Conservation (phyloP, 2,329 filamentous ascomycete genomes). For the Colletotrichum spinosum region DNA sequence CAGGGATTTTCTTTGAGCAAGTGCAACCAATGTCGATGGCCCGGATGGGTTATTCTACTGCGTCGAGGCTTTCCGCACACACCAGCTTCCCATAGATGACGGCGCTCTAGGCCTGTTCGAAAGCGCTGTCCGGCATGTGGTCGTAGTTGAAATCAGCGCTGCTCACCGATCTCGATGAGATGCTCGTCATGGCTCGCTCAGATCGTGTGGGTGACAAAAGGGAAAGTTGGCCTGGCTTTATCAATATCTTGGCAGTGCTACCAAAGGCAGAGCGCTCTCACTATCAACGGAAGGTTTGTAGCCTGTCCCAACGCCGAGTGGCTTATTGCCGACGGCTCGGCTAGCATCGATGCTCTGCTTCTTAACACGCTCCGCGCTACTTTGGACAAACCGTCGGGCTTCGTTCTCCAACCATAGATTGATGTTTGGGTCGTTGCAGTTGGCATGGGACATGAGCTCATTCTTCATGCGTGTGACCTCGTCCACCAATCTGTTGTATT, state of each 20-base stretch:
- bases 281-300: slow-evolving; percentile 34
- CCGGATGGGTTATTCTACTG: no score
- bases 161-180: slow-evolving; percentile 38
- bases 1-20: no score
- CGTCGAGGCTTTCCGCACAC: no score
- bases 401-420: slow-evolving; percentile 65
- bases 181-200: slow-evolving; percentile 22
- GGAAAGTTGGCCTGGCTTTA: slow-evolving; percentile 24
- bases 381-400: slow-evolving; percentile 60
- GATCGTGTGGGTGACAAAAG: slow-evolving; percentile 33
- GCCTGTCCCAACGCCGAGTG: slow-evolving; percentile 17
- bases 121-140: slow-evolving; percentile 51
- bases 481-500: slow-evolving; percentile 55
- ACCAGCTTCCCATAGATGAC: not conserved
- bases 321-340: slow-evolving; percentile 13
- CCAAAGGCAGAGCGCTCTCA: slow-evolving; percentile 18
- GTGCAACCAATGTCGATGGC: no score
- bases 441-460: slow-evolving; percentile 63
- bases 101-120: slow-evolving; percentile 38
- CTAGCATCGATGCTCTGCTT: slow-evolving; percentile 27
- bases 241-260: slow-evolving; percentile 1
- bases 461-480: slow-evolving; percentile 62
- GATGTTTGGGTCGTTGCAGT: slow-evolving; percentile 65
- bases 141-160: slow-evolving; percentile 48
- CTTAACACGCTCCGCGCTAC: slow-evolving; percentile 42